phyloP scores from a whole-genome alignment of 2,329 filamentous ascomycete genomes.

The Pseudopyricularia javanii region DNA sequence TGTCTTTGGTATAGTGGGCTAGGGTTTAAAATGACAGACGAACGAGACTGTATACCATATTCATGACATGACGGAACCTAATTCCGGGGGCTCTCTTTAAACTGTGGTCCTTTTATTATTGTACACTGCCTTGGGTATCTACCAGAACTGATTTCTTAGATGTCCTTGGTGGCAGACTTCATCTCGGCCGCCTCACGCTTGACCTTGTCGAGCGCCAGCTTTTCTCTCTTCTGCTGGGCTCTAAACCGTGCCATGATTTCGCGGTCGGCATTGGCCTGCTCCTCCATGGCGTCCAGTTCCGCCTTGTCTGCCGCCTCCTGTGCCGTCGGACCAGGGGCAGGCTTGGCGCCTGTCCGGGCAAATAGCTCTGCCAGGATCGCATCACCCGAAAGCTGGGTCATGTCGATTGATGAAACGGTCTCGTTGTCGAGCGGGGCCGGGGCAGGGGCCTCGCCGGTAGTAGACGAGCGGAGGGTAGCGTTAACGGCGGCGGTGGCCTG shows the following conservation, averaged over 20 bases:
- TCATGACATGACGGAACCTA: neutral
- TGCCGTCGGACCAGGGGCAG: conserved; percentile 37
- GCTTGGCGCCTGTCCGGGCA: conserved; percentile 45
- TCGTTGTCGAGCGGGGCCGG: conserved; percentile 35
- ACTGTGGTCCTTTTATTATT: neutral
- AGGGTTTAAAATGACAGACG: neutral
- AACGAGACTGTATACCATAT: neutral
- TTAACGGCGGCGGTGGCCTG: conserved; percentile 5
- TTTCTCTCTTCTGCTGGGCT: conserved; percentile 48
- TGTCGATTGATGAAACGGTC: conserved; percentile 42
- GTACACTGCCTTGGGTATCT: no score
- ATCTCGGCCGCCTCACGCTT: conserved; percentile 35
- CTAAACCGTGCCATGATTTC: conserved; percentile 37
- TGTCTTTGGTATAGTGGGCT: neutral
- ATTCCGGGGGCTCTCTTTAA: neutral
- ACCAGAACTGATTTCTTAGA: no score
- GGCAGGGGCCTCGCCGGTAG: conserved; percentile 20
- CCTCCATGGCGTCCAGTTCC: conserved; percentile 41
- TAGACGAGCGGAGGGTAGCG: conserved; percentile 3
- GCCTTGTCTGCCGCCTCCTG: conserved; percentile 53
- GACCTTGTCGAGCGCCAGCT: conserved; percentile 43
- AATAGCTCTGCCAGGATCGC: conserved; percentile 54
- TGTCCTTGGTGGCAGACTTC: conserved; percentile 15
- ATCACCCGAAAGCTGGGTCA: conserved; percentile 48
- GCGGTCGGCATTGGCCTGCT: conserved; percentile 40